Conservation (phyloP, 768 basidiomycete species). For the Suillus americanus region DNA sequence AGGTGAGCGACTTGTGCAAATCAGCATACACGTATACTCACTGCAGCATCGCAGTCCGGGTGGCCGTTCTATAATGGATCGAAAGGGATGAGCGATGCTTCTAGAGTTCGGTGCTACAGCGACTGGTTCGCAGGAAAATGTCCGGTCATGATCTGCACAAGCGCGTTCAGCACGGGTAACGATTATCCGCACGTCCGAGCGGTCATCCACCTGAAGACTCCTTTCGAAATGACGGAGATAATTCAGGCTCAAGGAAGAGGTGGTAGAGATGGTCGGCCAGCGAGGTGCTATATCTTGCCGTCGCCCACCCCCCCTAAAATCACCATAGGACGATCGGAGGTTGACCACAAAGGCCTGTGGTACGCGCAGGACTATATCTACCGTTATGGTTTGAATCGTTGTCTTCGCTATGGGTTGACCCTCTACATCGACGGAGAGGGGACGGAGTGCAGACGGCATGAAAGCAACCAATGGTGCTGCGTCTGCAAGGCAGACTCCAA, state of each 20-base stretch:
- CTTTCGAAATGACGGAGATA: slow-evolving; percentile 20
- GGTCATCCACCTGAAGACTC: slow-evolving; percentile 20
- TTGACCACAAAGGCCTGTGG: background rate
- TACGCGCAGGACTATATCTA: background rate
- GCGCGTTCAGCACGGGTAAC: slow-evolving; percentile 28
- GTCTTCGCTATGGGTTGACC: slow-evolving; percentile 8
- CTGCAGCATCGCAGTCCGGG: background rate
- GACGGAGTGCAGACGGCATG: background rate
- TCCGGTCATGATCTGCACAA: slow-evolving; percentile 19
- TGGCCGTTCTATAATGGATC: slow-evolving; percentile 19
- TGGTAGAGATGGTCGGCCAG: slow-evolving; percentile 12
- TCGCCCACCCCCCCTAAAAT: background rate
- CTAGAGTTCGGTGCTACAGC: background rate
- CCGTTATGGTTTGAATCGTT: background rate
- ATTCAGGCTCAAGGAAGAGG: slow-evolving; percentile 21
- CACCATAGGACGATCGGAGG: background rate
- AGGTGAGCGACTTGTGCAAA: background rate
- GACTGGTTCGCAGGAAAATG: slow-evolving; percentile 14
- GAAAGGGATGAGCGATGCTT: slow-evolving; percentile 1
- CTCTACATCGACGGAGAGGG: slow-evolving; percentile 3
- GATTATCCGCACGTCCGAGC: slow-evolving; percentile 21
- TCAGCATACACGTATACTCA: background rate
- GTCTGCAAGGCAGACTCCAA: background rate
- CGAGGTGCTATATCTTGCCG: background rate
- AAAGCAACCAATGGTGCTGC: background rate